Conservation (phyloP, 2,329 filamentous ascomycete genomes). For the Pseudocercospora eumusae region DNA sequence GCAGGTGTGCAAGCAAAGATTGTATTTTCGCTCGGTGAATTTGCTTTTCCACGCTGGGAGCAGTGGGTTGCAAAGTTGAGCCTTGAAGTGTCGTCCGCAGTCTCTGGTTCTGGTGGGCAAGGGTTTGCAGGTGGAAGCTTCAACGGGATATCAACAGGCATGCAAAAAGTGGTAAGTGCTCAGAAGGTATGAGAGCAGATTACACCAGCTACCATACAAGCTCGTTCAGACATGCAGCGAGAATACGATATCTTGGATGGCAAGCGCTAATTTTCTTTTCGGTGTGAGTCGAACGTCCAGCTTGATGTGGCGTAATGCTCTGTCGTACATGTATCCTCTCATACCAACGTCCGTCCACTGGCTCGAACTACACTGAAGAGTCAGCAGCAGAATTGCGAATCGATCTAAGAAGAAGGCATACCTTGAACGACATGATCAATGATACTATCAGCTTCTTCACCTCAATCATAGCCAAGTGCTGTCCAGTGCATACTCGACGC, state of each 20-base stretch:
- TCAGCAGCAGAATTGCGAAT: not conserved
- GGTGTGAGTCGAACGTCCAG: not conserved
- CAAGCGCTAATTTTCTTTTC: not conserved
- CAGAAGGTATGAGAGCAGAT: conserved; percentile 16
- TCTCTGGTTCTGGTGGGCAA: conserved; percentile 5
- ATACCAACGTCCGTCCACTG: conserved; percentile 11
- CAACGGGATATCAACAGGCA: conserved; percentile 8
- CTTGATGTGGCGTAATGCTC: not conserved
- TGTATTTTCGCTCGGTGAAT: conserved; percentile 11
- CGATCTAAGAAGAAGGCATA: conserved; percentile 3
- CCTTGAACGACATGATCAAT: conserved; percentile 15
- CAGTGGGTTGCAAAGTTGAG: conserved; percentile 13
- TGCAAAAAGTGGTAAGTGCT: conserved; percentile 10
- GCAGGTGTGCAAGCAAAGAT: conserved; percentile 9
- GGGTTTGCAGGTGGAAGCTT: conserved; percentile 11
- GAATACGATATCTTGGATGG: too few relatives aligned
- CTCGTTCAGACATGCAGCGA: too few relatives aligned
- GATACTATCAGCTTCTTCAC: conserved; percentile 28
- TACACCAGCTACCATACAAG: not conserved
- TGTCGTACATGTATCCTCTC: conserved; percentile 6
- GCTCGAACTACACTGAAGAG: not conserved
- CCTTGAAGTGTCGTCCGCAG: conserved; percentile 12
- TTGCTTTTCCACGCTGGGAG: conserved; percentile 20
- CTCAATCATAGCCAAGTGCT: conserved; percentile 47
- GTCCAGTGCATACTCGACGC: conserved; percentile 50